These are phyloP conservation scores for Euptelea pleiosperma DNA, from an alignment of 164 flowering plant species.

Conservation along the genomic window DNA sequence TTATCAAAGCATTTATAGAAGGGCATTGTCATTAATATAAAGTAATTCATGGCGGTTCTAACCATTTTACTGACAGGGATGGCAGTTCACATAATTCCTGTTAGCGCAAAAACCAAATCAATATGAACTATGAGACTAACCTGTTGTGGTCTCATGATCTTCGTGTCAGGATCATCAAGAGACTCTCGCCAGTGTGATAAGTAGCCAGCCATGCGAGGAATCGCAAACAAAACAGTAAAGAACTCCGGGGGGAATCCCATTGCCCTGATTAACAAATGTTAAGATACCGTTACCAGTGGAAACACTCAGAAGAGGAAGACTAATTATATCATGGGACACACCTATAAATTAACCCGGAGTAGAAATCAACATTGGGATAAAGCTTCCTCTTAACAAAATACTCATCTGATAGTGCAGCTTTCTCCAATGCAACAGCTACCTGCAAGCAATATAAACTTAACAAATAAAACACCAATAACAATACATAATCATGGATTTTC, in stretches of 20 bases:
- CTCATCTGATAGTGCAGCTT: slow-evolving; percentile 95
- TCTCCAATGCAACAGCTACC: slow-evolving; percentile 99
- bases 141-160: slow-evolving; percentile 97
- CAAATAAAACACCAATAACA: neutral
- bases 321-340: slow-evolving; percentile 12
- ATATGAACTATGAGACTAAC: slow-evolving; percentile 28
- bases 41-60: no score
- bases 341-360: slow-evolving; percentile 98
- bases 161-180: slow-evolving; percentile 97
- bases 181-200: slow-evolving; percentile 96
- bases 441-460: slow-evolving; percentile 23
- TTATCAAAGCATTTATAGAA: no score
- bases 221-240: slow-evolving; percentile 94
- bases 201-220: slow-evolving; percentile 99
- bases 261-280: slow-evolving; percentile 54
- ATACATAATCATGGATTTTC: no score
- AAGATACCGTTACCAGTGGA: neutral
- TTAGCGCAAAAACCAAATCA: neutral
- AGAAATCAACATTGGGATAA: slow-evolving; percentile 98
- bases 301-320: neutral
- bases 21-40: no score
- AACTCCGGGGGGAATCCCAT: slow-evolving; percentile 98
- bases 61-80: neutral
- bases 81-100: neutral
- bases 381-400: slow-evolving; percentile 92